Conservation (phyloP, 164 flowering plant species). For the Echeveria elegans region DNA sequence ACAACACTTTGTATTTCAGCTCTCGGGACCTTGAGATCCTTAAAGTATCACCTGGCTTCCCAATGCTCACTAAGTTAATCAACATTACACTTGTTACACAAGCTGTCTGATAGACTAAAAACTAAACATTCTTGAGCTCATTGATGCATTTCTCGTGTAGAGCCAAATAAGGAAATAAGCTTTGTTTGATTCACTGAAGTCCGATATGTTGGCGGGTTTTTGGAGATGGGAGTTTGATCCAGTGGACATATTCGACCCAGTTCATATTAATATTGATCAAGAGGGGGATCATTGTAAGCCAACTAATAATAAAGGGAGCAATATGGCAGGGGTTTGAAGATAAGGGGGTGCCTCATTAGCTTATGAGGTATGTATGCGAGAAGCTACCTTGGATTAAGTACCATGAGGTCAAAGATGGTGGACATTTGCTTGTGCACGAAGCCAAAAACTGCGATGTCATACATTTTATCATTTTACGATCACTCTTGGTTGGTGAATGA, state of each 20-base stretch:
- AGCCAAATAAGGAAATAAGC: conserved; percentile 9
- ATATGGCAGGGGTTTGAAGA: conserved; percentile 31
- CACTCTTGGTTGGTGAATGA: conserved; percentile 17
- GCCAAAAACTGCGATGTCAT: too few relatives aligned
- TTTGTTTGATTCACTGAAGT: conserved; percentile 11
- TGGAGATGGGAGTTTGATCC: conserved; percentile 33
- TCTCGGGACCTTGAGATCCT: too few relatives aligned
- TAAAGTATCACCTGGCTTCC: not conserved
- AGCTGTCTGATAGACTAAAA: not conserved
- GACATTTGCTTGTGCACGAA: conserved; percentile 27
- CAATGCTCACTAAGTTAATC: conserved; percentile 4
- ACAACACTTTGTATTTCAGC: too few relatives aligned
- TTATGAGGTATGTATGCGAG: too few relatives aligned
- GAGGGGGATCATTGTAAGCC: not conserved
- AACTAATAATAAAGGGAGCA: conserved; percentile 10
- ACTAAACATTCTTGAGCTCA: too few relatives aligned
- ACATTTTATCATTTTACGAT: conserved; percentile 24
- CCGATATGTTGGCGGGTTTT: conserved; percentile 15
- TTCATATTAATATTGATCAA: conserved; percentile 9
- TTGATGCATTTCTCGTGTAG: too few relatives aligned
- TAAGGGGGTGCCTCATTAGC: too few relatives aligned
- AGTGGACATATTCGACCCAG: conserved; percentile 23
- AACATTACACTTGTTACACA: not conserved
- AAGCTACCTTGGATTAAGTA: conserved; percentile 35
- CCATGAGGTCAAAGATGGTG: conserved; percentile 38